Base-by-base conservation (phyloP, 2,329 filamentous ascomycete species). In the Lomentospora prolificans region DNA sequence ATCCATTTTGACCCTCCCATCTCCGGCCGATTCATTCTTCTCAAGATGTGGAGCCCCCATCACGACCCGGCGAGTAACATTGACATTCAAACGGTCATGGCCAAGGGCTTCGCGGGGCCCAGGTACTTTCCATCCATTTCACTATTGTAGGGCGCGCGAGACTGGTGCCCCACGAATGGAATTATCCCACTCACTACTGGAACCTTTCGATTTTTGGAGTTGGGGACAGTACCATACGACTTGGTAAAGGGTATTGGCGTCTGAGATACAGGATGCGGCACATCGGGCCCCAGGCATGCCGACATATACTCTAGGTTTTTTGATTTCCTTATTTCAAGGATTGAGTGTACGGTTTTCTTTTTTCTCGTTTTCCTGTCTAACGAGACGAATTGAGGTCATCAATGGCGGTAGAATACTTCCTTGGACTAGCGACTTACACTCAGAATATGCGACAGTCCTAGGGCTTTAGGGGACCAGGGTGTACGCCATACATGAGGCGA, bases 31-130 rank as follows among this genome's bases (percentile, higher is more conserved):
- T 95, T 87, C 67, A 86, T 97, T 54, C 71, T 96, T 44, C 75
- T 97, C 60, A 96, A 96, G 74, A 82, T 96, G 67, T 96, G 90
- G 88, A 90, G 85, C 63, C 87, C 87, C 2, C 81, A 82, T 58
- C 79, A 82, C 25, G 82, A 85, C 51, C 76, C 80, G 3, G 63
- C 67, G 4, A 75, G 75, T 57, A 95, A 95, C 64, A 95, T 96
- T 60, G 90, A 96, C 65, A 90, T 97, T 39, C 87, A 96, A 68
- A 89, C 86, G 50, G 85, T 96, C 24, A 80, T 90, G 57, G 87
- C 85, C 1, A 85, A 87, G 64, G 92, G 92, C 0, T 96, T 85
- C 69, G 88, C 89, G 0, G 92, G 92, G 3, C 87, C 89, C 8
- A 81, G 91, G 58, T 96, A 85, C 68, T 94, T 95, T 64, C 89